Percentiles rank a stretch among this genome's conserved stretches.
phyloP scores from a whole-genome alignment of 352 stramenopile species.

The Globisporangium echinulatum region DNA sequence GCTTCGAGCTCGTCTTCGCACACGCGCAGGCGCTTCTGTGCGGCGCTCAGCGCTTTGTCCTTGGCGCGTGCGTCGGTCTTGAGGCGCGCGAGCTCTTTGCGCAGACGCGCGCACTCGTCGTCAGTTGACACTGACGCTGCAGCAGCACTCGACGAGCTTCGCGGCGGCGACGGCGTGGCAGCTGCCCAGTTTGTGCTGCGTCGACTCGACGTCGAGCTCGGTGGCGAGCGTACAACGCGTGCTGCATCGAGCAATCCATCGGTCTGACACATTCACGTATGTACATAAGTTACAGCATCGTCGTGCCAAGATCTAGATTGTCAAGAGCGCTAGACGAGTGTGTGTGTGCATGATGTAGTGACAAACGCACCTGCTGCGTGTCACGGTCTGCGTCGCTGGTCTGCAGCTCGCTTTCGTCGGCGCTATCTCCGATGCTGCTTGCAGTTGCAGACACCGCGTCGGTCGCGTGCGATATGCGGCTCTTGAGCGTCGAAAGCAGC shows the following conservation, averaged over 20 bases:
- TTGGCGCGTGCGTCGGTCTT: constrained; percentile 51
- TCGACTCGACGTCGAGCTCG: constrained; percentile 22
- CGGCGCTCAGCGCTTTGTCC: constrained; percentile 50
- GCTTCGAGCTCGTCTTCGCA: constrained; percentile 76
- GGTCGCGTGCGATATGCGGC: constrained; percentile 9
- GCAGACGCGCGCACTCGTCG: constrained; percentile 23
- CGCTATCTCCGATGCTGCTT: constrained; percentile 4
- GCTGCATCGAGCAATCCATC: neutral
- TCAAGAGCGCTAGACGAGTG: too few species aligned
- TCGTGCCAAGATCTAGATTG: too few species aligned
- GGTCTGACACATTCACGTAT: too few species aligned
- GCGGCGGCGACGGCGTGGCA: constrained; percentile 11
- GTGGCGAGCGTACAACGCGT: constrained; percentile 10
- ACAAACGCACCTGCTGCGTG: constrained; percentile 1
- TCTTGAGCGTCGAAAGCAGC: constrained; percentile 6
- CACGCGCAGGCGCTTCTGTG: constrained; percentile 51
- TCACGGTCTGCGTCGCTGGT: neutral
- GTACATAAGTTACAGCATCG: too few species aligned
- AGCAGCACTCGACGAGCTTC: constrained; percentile 7
- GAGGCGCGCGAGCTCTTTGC: constrained; percentile 50
- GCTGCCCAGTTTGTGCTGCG: constrained; percentile 16
- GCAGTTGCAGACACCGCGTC: constrained; percentile 11
- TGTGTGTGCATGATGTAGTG: neutral
- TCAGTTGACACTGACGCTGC: constrained; percentile 6
- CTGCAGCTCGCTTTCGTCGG: neutral